Evolutionary conservation across 352 stramenopile species (phyloP), one percentile per base, ranked within the genome.

Genomic region (Pythium sukuiense): DNA sequence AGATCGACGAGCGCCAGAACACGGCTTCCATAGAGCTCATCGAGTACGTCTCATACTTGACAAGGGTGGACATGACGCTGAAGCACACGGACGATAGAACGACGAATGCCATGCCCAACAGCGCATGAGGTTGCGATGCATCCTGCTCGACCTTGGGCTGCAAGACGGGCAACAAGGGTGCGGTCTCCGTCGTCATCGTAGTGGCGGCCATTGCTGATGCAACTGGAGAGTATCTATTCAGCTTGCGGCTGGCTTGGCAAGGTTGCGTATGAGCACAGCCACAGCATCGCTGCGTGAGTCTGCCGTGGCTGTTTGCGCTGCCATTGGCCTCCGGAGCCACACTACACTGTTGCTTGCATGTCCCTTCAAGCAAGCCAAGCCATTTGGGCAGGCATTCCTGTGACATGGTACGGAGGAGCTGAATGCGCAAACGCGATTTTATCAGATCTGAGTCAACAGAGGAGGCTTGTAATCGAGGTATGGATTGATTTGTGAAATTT

Each of bases 11-110:
- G 27, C 70, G 70, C 70, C 70, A 76, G 49, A 76, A 76, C 20
- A 76, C 55, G 6, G 62, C 66, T 50, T 76, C 70, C 65, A 73
- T 73, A 7, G 70, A 72, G 18, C 65, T 65, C 53, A 76, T 66
- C 24, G 24, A 66, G 59, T 43, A 65, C 11, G 53, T 64, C 30
- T 69, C 59, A 55, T 60, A 73, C 62, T 76, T 76, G 61, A 73
- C 59, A 8, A 68, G 43, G 13, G 61, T 68, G 11, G 70, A 76
- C 67, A 76, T 71, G 50, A 63, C 57, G 43, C 70, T 74, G 43
- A 77, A 76, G 35, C 55, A 67, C 7, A 77, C 53, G 11, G 66
- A 63, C n/a, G 70, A 74, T 0, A 69, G n/a, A 2, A 67, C 66
- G 3, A 74, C 65, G 5, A 71, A 24, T 24, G 37, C 55, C 37